Conservation (phyloP, 106 monocot species). For the Dendrobium officinale region DNA sequence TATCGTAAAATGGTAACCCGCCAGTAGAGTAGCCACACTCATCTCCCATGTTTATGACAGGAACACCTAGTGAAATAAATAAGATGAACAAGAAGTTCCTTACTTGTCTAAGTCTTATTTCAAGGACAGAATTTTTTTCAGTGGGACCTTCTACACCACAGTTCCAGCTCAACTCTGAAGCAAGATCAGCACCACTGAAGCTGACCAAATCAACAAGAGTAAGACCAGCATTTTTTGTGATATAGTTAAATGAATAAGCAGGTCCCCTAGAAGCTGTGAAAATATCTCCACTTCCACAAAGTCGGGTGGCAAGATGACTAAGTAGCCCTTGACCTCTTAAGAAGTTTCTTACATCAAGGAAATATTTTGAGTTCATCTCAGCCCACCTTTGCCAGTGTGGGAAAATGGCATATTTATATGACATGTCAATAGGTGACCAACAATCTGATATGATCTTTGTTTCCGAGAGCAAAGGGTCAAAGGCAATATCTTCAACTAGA, state of each 20-base stretch:
- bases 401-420: slow-evolving; percentile 42
- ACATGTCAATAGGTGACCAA: slow-evolving; percentile 61
- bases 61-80: slow-evolving; percentile 80
- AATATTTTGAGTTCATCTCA: slow-evolving; percentile 73
- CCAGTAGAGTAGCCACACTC: slow-evolving; percentile 61
- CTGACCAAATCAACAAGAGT: slow-evolving; percentile 84
- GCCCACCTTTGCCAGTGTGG: slow-evolving; percentile 96
- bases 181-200: slow-evolving; percentile 41
- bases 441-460: slow-evolving; percentile 75
- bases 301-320: slow-evolving; percentile 70
- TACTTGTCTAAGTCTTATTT: slow-evolving; percentile 64
- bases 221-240: slow-evolving; percentile 72
- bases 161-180: slow-evolving; percentile 79
- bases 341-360: slow-evolving; percentile 63
- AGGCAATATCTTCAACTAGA: slow-evolving; percentile 72
- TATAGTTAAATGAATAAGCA: slow-evolving; percentile 68
- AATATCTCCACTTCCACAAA: slow-evolving; percentile 88
- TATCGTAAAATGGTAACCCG: slow-evolving; percentile 38
- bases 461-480: slow-evolving; percentile 73
- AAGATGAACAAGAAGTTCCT: slow-evolving; percentile 75
- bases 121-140: slow-evolving; percentile 36
- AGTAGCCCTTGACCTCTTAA: slow-evolving; percentile 67
- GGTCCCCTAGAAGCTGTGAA: slow-evolving; percentile 71
- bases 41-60: slow-evolving; percentile 91
- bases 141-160: slow-evolving; percentile 86